Conservation (phyloP, 768 basidiomycete genomes). For the Suillus lakei region DNA sequence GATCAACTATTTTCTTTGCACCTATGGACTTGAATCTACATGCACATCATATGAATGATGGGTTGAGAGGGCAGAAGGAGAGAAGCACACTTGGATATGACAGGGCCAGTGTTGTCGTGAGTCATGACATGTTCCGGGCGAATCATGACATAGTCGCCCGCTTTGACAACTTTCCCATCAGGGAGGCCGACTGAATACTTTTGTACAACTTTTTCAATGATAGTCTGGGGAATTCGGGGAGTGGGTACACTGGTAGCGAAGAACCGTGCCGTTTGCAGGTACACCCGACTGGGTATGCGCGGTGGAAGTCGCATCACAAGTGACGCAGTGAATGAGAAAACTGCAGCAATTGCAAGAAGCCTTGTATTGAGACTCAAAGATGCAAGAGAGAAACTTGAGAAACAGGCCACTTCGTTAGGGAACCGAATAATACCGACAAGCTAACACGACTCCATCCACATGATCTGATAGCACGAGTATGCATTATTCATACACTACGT, state of each 20-base stretch:
- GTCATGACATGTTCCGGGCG: conserved; percentile 98
- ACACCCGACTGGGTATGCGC: not conserved
- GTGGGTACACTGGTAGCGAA: conserved; percentile 39
- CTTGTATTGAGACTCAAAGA: not conserved
- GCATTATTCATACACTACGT: not conserved
- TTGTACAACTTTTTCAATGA: conserved; percentile 98
- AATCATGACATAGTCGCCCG: conserved; percentile 99
- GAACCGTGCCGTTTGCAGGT: conserved; percentile 17
- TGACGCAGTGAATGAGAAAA: not conserved
- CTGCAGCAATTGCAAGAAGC: not conserved
- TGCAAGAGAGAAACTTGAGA: not conserved
- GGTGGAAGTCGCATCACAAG: conserved; percentile 8
- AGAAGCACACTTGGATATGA: conserved; percentile 86
- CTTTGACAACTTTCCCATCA: conserved; percentile 76
- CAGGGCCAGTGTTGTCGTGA: conserved; percentile 97
- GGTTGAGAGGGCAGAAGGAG: conserved; percentile 2
- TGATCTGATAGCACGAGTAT: not conserved
- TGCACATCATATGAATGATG: conserved; percentile 7
- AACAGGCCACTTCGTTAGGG: not conserved
- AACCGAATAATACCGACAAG: not conserved
- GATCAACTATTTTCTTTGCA: conserved; percentile 80
- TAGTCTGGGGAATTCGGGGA: conserved; percentile 69
- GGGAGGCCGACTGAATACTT: conserved; percentile 93
- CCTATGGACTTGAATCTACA: conserved; percentile 93
- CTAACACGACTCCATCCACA: not conserved